A percentile compares a stretch with the other conserved stretches of the same genome.
These are phyloP conservation scores for Penicillium ochrochloron DNA, from an alignment of 495 filamentous ascomycete genomes.

Conservation along the genomic window DNA sequence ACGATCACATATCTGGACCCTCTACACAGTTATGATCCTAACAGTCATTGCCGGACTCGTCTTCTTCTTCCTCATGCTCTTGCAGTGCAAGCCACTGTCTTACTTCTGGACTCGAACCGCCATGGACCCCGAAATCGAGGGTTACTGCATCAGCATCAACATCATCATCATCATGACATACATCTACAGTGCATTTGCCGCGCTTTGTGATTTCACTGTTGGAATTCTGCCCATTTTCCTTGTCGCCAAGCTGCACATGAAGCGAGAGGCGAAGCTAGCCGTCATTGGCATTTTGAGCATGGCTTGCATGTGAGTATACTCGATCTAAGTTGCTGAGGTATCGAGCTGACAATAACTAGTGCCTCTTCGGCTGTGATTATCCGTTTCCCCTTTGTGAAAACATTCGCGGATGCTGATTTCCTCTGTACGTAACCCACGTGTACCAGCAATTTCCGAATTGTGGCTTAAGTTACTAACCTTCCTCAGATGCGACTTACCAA, in stretches of 20 bases:
- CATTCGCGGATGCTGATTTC: slow-evolving; percentile 43
- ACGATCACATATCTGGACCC: slow-evolving; percentile 39
- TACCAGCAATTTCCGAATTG: no score
- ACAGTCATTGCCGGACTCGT: slow-evolving; percentile 41
- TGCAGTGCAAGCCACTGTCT: slow-evolving; percentile 48
- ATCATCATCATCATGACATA: slow-evolving; percentile 48
- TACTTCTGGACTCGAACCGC: slow-evolving; percentile 46
- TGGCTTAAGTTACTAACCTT: slow-evolving; percentile 5
- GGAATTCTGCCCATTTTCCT: slow-evolving; percentile 47
- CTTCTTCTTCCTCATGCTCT: slow-evolving; percentile 47
- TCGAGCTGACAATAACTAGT: slow-evolving; percentile 26
- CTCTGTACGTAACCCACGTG: slow-evolving; percentile 37
- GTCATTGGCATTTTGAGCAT: slow-evolving; percentile 49
- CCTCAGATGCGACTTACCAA: slow-evolving; percentile 43
- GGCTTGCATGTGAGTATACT: slow-evolving; percentile 47
- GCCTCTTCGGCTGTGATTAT: slow-evolving; percentile 48
- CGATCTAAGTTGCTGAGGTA: background rate
- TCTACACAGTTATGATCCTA: slow-evolving; percentile 45
- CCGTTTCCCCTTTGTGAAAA: slow-evolving; percentile 45
- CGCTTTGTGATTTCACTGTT: slow-evolving; percentile 48
- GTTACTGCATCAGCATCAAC: slow-evolving; percentile 43
- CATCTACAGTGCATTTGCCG: slow-evolving; percentile 47
- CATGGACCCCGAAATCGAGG: slow-evolving; percentile 35
- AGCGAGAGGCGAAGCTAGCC: slow-evolving; percentile 41
- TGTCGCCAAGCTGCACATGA: slow-evolving; percentile 44